A percentile compares a stretch with the other conserved stretches of the same genome.
Conservation (phyloP, 805 yeast species). For the Zygoascus flipseniorum region DNA sequence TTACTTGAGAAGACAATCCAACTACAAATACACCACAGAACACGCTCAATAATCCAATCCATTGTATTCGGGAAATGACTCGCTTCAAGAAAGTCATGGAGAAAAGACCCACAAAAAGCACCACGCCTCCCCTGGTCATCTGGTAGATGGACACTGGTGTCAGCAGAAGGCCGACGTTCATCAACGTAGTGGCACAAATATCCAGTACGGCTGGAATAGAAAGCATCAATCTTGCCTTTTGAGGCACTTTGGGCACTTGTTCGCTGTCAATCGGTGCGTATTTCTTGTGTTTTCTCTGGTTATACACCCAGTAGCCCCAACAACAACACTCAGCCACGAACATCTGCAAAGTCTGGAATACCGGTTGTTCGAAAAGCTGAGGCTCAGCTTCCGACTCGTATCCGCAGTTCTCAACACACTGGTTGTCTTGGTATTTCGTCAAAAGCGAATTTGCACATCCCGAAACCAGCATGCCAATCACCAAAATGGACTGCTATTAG, state of each 20-base stretch:
- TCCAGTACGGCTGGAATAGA: conserved; percentile 67
- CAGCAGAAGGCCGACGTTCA: conserved; percentile 66
- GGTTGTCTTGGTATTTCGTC: conserved; percentile 70
- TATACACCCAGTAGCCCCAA: conserved; percentile 18
- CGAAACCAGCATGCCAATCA: conserved; percentile 51
- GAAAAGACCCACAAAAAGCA: conserved; percentile 65
- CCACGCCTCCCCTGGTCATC: conserved; percentile 76
- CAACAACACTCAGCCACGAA: conserved; percentile 61
- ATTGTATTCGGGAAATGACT: conserved; percentile 50
- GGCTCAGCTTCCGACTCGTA: conserved; percentile 24
- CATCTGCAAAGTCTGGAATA: conserved; percentile 73
- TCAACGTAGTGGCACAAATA: conserved; percentile 60
- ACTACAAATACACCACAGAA: conserved; percentile 63
- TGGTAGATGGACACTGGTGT: conserved; percentile 76
- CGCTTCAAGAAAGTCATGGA: conserved; percentile 55
- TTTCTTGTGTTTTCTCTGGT: not conserved
- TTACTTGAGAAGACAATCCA: conserved; percentile 50
- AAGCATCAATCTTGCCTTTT: conserved; percentile 26
- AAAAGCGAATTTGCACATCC: conserved; percentile 69
- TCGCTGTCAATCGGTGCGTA: not conserved
- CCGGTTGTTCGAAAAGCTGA: conserved; percentile 63
- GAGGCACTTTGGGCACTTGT: not conserved
- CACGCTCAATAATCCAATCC: conserved; percentile 59
- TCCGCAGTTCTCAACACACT: conserved; percentile 52
- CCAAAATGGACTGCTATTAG: conserved; percentile 12